Evolutionary conservation across 352 stramenopile species (phyloP).

Genomic region (Blastocystis sp.): DNA sequence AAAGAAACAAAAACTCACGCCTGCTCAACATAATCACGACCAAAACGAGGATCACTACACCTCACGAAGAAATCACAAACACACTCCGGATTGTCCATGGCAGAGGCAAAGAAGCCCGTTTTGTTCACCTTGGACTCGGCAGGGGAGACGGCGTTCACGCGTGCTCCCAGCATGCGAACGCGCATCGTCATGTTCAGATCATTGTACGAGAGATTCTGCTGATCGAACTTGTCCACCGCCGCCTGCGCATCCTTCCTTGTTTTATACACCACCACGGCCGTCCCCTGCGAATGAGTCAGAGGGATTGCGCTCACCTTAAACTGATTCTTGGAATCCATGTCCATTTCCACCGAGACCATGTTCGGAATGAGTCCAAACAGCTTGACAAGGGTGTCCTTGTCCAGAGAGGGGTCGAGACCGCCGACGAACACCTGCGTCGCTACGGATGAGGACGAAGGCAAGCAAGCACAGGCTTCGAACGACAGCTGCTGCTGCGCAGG

Average conservation of each 20-base stretch:
- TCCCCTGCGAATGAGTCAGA: slow-evolving; percentile 21
- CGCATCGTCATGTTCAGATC: slow-evolving; percentile 40
- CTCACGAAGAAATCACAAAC: not conserved
- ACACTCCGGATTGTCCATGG: slow-evolving; percentile 65
- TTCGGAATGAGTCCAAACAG: slow-evolving; percentile 14
- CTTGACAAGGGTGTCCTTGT: slow-evolving; percentile 39
- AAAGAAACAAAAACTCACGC: no score
- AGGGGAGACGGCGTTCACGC: not conserved
- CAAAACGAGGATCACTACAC: slow-evolving; percentile 61
- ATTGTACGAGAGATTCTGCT: slow-evolving; percentile 40
- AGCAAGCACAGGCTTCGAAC: slow-evolving; percentile 42
- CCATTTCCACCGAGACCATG: slow-evolving; percentile 33
- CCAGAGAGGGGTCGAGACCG: slow-evolving; percentile 49
- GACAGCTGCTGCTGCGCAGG: not conserved
- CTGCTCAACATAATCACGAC: slow-evolving; percentile 1
- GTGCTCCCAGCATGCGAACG: slow-evolving; percentile 44
- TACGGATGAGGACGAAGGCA: not conserved
- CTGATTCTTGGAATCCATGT: slow-evolving; percentile 27
- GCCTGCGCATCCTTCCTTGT: not conserved
- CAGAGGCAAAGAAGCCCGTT: not conserved
- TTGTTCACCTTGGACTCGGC: not conserved
- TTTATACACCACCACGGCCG: slow-evolving; percentile 12
- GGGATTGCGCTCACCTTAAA: slow-evolving; percentile 2
- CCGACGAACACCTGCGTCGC: slow-evolving; percentile 53
- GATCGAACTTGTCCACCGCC: slow-evolving; percentile 47